A percentile compares a stretch with the other conserved stretches of the same genome.
Evolutionary conservation across 225 moss, liverwort and hornwort species (phyloP).

Genomic region (Thuidium tamariscinum): DNA sequence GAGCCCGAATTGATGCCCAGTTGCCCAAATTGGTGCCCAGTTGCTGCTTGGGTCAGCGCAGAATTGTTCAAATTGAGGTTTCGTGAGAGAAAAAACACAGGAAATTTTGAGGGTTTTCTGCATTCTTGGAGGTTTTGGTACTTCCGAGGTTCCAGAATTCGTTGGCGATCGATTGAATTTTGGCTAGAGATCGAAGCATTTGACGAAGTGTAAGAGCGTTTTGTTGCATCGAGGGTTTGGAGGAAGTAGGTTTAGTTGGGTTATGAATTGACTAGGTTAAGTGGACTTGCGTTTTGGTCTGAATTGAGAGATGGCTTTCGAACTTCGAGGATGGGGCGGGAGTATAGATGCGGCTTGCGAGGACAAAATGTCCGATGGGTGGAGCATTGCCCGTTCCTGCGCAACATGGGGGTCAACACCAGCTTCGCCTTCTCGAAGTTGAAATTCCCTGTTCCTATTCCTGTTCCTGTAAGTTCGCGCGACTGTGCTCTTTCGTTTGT

Average conservation of each 20-base stretch:
- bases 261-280: not conserved
- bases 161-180: not conserved
- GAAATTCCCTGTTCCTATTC: conserved; percentile 15
- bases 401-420: conserved; percentile 19
- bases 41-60: not conserved
- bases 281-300: not conserved
- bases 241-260: not conserved
- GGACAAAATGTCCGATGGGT: conserved; percentile 6
- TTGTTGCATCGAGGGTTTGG: not conserved
- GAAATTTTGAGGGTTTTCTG: not conserved
- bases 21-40: not conserved
- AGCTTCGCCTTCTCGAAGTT: conserved; percentile 24
- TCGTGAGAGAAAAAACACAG: not conserved
- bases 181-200: not conserved
- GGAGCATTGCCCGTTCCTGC: conserved; percentile 26
- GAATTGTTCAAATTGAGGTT: not conserved
- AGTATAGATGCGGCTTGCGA: conserved; percentile 14
- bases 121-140: not conserved
- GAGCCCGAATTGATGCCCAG: not conserved
- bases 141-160: not conserved
- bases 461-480: conserved; percentile 20
- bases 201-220: not conserved
- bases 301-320: conserved; percentile 13
- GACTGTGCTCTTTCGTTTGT: not conserved
- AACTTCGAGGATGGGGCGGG: not conserved